Conservation (phyloP, 768 basidiomycete genomes). For the Candolleomyces aberdarensis region DNA sequence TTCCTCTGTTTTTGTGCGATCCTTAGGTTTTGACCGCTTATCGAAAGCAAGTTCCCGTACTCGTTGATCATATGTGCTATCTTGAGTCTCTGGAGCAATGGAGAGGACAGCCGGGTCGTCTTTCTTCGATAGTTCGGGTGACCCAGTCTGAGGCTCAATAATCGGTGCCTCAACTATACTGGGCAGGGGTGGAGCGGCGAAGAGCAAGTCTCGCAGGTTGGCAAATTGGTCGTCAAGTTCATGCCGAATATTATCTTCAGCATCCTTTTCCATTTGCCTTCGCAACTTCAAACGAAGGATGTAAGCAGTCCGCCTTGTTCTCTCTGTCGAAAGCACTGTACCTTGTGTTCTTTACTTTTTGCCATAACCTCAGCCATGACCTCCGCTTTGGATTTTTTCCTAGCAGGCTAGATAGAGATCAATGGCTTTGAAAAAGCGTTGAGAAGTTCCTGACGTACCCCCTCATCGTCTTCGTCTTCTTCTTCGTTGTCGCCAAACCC, state of each 20-base stretch:
- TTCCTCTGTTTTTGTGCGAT: constrained; percentile 95
- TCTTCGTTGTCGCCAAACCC: constrained; percentile 76
- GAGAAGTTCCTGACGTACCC: constrained; percentile 13
- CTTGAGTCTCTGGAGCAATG: constrained; percentile 29
- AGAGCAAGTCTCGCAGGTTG: constrained; percentile 72
- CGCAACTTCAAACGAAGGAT: constrained; percentile 52
- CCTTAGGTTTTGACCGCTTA: constrained; percentile 88
- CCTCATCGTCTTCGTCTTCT: constrained; percentile 48
- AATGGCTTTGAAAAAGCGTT: not conserved
- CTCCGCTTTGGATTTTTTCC: constrained; percentile 91
- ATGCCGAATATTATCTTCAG: constrained; percentile 81
- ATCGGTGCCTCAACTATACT: too few species aligned
- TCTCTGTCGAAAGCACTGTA: constrained; percentile 26
- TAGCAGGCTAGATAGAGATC: constrained; percentile 52
- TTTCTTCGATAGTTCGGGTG: constrained; percentile 8
- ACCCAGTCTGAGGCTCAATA: constrained; percentile 32
- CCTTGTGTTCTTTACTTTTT: constrained; percentile 96
- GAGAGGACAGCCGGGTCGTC: constrained; percentile 18
- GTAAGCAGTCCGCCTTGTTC: constrained; percentile 9
- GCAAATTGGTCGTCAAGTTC: constrained; percentile 89
- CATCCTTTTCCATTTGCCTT: constrained; percentile 84
- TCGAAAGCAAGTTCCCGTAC: constrained; percentile 94
- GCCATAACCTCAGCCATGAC: constrained; percentile 98
- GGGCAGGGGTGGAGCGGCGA: constrained; percentile 28
- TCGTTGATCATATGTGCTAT: constrained; percentile 85